Conservation (phyloP, 2,329 filamentous ascomycete species). For the Fusarium nanum region DNA sequence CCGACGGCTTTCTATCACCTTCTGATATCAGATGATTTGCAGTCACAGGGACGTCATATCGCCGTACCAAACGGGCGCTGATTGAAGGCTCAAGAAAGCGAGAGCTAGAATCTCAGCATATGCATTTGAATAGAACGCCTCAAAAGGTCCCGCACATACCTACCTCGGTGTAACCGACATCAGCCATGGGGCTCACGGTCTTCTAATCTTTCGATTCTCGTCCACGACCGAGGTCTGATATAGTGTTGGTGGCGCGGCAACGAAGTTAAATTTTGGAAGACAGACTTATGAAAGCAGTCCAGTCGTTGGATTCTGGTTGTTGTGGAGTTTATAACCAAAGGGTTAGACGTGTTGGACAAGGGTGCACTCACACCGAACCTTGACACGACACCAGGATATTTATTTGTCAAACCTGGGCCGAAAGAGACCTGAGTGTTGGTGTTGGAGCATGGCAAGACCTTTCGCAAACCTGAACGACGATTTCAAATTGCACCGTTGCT, state of each 20-base stretch:
- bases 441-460: neutral
- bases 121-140: neutral
- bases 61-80: neutral
- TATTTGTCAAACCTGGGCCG: neutral
- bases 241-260: rapidly evolving
- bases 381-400: neutral
- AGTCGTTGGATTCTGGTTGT: neutral
- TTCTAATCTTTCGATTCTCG: neutral
- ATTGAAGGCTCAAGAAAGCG: neutral
- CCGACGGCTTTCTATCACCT: neutral
- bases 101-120: neutral
- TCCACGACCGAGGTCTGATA: neutral
- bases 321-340: neutral
- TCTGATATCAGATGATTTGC: neutral
- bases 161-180: neutral
- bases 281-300: neutral
- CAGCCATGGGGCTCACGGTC: neutral
- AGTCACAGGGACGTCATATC: neutral
- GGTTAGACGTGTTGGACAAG: neutral
- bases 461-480: neutral
- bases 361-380: neutral
- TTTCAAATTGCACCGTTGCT: neutral
- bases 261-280: neutral
- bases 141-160: neutral
- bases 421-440: neutral